A percentile compares a stretch with the other conserved stretches of the same genome.
phyloP scores from a whole-genome alignment of 108 stramenopile genomes.

The Nannochloropsis salina region DNA sequence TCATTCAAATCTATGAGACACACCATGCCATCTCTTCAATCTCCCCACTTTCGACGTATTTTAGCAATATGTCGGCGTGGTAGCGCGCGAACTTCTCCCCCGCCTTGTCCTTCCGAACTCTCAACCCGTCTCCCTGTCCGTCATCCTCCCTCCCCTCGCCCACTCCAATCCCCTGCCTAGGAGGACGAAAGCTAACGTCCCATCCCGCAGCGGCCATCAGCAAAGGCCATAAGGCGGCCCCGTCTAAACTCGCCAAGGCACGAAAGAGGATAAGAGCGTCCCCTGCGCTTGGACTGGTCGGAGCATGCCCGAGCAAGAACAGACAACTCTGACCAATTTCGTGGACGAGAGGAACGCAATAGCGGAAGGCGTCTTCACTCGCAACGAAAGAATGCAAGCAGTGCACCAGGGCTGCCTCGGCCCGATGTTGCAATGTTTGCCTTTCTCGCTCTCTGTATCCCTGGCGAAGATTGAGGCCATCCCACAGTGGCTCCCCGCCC shows the following conservation, averaged over 20 bases:
- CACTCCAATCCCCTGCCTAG: background rate
- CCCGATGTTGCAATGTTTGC: background rate
- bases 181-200: background rate
- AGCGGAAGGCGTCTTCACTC: background rate
- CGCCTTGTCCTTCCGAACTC: background rate
- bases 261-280: background rate
- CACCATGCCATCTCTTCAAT: constrained; percentile 12
- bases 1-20: background rate
- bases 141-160: background rate
- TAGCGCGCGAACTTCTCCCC: background rate
- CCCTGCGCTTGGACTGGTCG: background rate
- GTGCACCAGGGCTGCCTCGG: background rate
- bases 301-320: background rate
- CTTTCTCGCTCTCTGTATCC: background rate
- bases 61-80: background rate
- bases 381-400: background rate
- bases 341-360: constrained; percentile 15
- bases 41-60: background rate
- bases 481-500: background rate
- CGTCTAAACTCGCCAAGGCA: background rate
- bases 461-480: background rate
- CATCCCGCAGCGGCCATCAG: background rate
- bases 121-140: background rate
- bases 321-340: background rate
- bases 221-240: constrained; percentile 11